These are phyloP conservation scores for Xylariales sp. DNA, from an alignment of 2,329 filamentous ascomycete genomes.

Conservation along the genomic window DNA sequence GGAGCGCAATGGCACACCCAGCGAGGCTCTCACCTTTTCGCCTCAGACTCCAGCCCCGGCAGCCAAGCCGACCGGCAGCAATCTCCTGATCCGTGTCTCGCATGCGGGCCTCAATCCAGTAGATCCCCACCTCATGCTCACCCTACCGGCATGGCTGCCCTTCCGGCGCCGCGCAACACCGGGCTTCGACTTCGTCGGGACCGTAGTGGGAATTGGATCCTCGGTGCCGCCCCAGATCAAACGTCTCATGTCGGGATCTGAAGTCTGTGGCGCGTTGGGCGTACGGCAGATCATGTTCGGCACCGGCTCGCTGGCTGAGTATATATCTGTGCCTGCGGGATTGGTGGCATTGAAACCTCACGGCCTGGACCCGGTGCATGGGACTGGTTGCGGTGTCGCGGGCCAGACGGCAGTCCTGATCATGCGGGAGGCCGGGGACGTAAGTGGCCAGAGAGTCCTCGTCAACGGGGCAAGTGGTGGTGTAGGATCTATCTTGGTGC, in stretches of 20 bases:
- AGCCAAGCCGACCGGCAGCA: conserved; percentile 1
- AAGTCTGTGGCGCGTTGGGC: conserved; percentile 11
- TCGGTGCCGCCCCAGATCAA: conserved; percentile 2
- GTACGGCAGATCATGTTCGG: conserved; percentile 5
- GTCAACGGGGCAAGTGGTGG: conserved; percentile 10
- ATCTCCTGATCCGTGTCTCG: conserved; percentile 10
- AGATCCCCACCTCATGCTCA: conserved; percentile 7
- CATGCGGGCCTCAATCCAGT: conserved; percentile 13
- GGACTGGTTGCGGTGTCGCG: conserved; percentile 1
- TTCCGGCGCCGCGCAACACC: conserved; percentile 8
- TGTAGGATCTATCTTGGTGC: neutral
- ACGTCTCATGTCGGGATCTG: conserved; percentile 3
- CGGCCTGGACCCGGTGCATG: neutral
- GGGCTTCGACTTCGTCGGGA: conserved; percentile 11
- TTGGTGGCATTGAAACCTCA: conserved; percentile 1
- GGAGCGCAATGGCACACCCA: conserved; percentile 3
- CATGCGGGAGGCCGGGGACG: neutral
- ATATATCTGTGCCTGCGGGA: conserved; percentile 1
- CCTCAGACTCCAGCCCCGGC: conserved; percentile 5
- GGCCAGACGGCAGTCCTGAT: conserved; percentile 9
- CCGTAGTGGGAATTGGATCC: conserved; percentile 4
- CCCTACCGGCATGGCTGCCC: conserved; percentile 9
- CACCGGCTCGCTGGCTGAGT: conserved; percentile 3
- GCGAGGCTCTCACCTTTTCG: conserved; percentile 3
- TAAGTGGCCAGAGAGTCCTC: conserved; percentile 1